Conservation (phyloP, 345 rosid species). For the Conringia planisiliqua region DNA sequence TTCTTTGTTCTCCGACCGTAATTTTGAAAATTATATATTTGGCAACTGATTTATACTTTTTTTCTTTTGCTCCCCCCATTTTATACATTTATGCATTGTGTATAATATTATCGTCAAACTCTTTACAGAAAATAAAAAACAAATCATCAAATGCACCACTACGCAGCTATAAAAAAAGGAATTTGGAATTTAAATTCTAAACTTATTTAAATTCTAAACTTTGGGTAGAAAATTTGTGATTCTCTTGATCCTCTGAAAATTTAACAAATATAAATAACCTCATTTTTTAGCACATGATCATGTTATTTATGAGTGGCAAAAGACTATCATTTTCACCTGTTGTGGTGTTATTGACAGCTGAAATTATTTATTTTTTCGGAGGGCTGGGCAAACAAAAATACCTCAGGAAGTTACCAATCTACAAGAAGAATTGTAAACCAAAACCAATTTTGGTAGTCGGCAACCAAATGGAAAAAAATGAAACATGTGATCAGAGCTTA, state of each 20-base stretch:
- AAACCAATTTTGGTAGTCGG: conserved; percentile 11
- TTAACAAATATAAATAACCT: background rate
- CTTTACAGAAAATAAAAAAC: background rate
- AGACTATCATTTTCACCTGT: background rate
- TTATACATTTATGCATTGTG: background rate
- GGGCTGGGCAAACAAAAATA: conserved; percentile 6
- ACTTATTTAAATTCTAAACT: background rate
- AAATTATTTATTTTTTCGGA: conserved; percentile 12
- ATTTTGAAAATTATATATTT: background rate
- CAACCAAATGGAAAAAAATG: background rate
- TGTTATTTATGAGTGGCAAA: background rate
- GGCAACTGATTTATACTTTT: background rate
- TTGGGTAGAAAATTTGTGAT: background rate
- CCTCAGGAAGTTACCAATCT: conserved; percentile 20
- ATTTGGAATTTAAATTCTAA: background rate
- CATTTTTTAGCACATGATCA: background rate
- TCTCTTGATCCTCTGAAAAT: background rate
- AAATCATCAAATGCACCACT: background rate
- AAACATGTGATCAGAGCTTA: conserved; percentile 24
- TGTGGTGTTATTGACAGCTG: conserved; percentile 11
- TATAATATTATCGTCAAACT: background rate
- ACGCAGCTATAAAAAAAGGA: background rate
- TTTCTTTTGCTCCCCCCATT: background rate
- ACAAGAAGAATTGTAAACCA: conserved; percentile 4
- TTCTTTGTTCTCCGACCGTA: background rate